phyloP scores from a whole-genome alignment of 2,329 filamentous ascomycete genomes.

The Plectosphaerella cucumerina region DNA sequence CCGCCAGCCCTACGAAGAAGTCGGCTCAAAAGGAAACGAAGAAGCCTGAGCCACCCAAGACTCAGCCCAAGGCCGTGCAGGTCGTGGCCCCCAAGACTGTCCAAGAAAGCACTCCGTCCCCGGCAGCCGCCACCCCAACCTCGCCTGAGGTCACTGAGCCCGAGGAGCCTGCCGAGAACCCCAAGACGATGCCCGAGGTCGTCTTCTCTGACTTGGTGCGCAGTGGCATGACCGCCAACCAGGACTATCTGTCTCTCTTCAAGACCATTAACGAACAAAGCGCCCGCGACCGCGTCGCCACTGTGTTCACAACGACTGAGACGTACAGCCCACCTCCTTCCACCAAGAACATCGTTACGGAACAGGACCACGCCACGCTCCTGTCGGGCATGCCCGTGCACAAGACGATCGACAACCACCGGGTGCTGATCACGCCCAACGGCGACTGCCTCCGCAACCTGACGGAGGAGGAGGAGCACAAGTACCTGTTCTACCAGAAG shows the following conservation, averaged over 20 bases:
- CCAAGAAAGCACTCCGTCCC: not conserved
- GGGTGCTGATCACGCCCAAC: constrained; percentile 70
- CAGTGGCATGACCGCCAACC: constrained; percentile 2
- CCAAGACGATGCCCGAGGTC: constrained; percentile 9
- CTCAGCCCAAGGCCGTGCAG: not conserved
- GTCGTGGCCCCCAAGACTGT: no score
- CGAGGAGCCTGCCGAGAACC: constrained; percentile 9
- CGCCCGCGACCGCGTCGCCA: constrained; percentile 3
- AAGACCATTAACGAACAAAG: constrained; percentile 25
- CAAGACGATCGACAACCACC: constrained; percentile 59
- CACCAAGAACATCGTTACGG: constrained; percentile 43
- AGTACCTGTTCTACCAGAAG: constrained; percentile 65
- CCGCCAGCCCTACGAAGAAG: no score
- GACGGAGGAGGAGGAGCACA: constrained; percentile 62
- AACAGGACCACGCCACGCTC: constrained; percentile 51
- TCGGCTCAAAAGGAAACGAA: not conserved
- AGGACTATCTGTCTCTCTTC: constrained; percentile 31
- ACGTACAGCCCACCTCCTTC: constrained; percentile 14
- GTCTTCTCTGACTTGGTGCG: constrained; percentile 9
- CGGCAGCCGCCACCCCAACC: constrained; percentile 1
- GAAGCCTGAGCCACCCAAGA: not conserved
- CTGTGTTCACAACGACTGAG: constrained; percentile 2
- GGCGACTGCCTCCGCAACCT: constrained; percentile 74
- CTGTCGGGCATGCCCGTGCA: constrained; percentile 54
- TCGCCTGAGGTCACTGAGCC: constrained; percentile 2